phyloP scores from a whole-genome alignment of 257 asterid genomes.

The Salvia splendens region DNA sequence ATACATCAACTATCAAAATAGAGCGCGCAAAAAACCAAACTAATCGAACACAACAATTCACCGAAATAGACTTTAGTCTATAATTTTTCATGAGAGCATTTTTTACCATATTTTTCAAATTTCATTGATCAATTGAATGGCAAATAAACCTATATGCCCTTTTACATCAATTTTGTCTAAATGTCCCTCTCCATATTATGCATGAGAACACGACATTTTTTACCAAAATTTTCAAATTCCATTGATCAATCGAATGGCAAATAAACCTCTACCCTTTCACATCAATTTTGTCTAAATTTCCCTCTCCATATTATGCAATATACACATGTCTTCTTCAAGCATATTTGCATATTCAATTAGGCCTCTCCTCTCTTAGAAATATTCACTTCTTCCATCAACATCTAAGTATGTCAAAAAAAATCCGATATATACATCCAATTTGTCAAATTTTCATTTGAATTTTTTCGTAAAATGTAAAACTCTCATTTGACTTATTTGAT shows the following conservation, averaged over 20 bases:
- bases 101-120: slow-evolving; percentile 31
- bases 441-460: not conserved
- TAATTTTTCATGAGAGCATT: slow-evolving; percentile 23
- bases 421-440: not conserved
- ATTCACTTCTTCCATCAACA: not conserved
- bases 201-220: not conserved
- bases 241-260: slow-evolving; percentile 19
- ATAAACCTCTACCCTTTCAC: slow-evolving; percentile 34
- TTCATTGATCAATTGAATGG: slow-evolving; percentile 15
- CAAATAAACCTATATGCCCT: slow-evolving; percentile 25
- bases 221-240: too few species aligned
- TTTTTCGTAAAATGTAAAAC: not conserved
- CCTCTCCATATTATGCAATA: slow-evolving; percentile 28
- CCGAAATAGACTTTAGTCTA: too few species aligned
- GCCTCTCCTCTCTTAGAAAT: not conserved
- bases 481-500: not conserved
- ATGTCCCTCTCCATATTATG: slow-evolving; percentile 28
- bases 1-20: too few species aligned
- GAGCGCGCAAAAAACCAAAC: too few species aligned
- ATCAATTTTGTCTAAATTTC: slow-evolving; percentile 37
- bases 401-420: not conserved
- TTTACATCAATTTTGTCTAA: slow-evolving; percentile 41
- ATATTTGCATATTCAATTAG: not conserved
- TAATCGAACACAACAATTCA: too few species aligned
- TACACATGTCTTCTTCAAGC: slow-evolving; percentile 6